A percentile compares a stretch with the other conserved stretches of the same genome.
Conservation (phyloP, 2,329 filamentous ascomycete genomes). For the Colletotrichum melonis region DNA sequence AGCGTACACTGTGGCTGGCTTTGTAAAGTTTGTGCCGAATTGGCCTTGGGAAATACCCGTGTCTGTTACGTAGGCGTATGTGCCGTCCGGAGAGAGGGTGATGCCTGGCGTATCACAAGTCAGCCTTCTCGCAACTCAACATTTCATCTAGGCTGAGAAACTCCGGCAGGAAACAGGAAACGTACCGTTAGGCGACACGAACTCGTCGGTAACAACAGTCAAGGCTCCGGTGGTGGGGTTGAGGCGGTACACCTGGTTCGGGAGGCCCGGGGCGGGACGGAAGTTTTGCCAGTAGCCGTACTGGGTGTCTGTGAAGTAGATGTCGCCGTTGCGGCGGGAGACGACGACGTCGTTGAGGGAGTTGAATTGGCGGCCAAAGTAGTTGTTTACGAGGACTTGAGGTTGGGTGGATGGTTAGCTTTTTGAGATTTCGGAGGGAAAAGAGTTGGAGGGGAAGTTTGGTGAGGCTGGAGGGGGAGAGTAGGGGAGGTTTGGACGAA, state of each 20-base stretch:
- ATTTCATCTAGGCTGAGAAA: no score
- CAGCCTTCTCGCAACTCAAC: no score
- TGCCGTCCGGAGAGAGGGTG: slow-evolving; percentile 65
- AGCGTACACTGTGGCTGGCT: slow-evolving; percentile 60
- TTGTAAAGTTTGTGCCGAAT: slow-evolving; percentile 53
- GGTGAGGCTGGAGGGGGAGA: no score
- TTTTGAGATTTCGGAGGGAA: no score
- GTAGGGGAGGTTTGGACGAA: slow-evolving; percentile 34
- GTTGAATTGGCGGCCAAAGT: slow-evolving; percentile 69
- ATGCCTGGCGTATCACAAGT: slow-evolving; percentile 50
- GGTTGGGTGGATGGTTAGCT: not conserved
- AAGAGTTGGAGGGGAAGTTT: no score
- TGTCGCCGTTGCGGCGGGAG: slow-evolving; percentile 63
- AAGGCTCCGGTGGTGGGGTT: slow-evolving; percentile 62
- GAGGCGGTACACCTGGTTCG: slow-evolving; percentile 69
- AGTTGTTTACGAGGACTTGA: slow-evolving; percentile 66
- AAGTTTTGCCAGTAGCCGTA: slow-evolving; percentile 71
- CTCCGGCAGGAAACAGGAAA: slow-evolving; percentile 20
- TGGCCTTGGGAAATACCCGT: slow-evolving; percentile 61
- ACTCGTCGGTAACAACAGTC: slow-evolving; percentile 67
- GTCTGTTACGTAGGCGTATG: slow-evolving; percentile 66
- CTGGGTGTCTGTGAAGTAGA: slow-evolving; percentile 74
- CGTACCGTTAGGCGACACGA: slow-evolving; percentile 62
- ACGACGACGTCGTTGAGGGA: slow-evolving; percentile 69
- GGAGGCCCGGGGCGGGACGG: slow-evolving; percentile 62